Evolutionary conservation across 495 filamentous ascomycete genomes (phyloP).

Genomic region (Trypethelium eluteriae): DNA sequence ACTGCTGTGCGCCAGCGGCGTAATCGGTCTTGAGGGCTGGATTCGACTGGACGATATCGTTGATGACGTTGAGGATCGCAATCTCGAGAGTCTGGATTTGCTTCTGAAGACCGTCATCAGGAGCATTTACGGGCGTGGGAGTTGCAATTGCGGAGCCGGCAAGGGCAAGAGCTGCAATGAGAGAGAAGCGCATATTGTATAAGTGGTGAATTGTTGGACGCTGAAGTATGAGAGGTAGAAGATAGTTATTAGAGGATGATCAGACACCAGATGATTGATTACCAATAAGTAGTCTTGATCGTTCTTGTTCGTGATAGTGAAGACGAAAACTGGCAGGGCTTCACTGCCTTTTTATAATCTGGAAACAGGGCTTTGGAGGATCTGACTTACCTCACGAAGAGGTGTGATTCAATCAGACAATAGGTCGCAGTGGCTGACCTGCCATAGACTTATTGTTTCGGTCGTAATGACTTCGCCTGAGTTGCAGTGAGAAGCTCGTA

Average conservation of each 20-base stretch:
- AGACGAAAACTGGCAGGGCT: neutral
- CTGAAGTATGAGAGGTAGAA: neutral
- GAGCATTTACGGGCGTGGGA: neutral
- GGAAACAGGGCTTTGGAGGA: neutral
- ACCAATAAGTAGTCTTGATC: neutral
- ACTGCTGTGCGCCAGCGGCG: conserved; percentile 1
- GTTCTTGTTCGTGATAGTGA: neutral
- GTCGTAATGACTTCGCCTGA: neutral
- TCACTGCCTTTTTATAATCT: neutral
- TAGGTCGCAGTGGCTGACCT: neutral
- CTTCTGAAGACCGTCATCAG: conserved; percentile 3
- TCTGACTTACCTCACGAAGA: neutral
- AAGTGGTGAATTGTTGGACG: neutral
- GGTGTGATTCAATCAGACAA: neutral
- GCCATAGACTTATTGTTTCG: neutral
- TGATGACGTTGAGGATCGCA: conserved; percentile 14
- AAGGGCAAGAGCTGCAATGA: neutral
- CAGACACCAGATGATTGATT: too few relatives aligned
- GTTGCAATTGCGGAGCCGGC: conserved; percentile 2
- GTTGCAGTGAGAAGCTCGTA: neutral
- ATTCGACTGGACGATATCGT: conserved; percentile 14
- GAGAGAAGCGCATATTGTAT: conserved; percentile 8
- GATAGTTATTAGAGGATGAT: neutral
- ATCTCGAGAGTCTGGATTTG: conserved; percentile 16
- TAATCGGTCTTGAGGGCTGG: neutral